Percentiles rank a stretch among this genome's conserved stretches.
Conservation (phyloP, 2,329 filamentous ascomycete species). For the Arthroderma uncinatum region DNA sequence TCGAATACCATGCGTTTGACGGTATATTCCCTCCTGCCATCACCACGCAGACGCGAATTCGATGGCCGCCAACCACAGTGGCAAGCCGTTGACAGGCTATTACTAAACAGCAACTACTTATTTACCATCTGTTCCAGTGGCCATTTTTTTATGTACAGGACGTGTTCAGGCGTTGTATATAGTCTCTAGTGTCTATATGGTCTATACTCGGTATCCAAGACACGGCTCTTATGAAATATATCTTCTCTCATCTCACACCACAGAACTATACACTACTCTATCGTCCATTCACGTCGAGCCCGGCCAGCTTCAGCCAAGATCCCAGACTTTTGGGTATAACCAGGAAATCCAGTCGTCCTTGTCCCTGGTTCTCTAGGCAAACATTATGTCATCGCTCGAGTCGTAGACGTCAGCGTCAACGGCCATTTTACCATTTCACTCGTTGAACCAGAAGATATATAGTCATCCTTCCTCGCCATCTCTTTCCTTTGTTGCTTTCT, state of each 20-base stretch:
- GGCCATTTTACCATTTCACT: neutral
- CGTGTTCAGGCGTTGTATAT: neutral
- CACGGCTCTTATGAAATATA: neutral
- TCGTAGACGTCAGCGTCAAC: neutral
- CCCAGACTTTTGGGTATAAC: neutral
- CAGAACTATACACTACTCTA: neutral
- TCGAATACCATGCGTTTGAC: neutral
- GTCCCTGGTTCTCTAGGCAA: neutral
- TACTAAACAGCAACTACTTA: neutral
- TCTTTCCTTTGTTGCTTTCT: neutral
- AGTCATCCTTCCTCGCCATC: neutral
- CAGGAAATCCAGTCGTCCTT: neutral
- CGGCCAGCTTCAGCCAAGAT: neutral
- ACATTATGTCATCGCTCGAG: neutral
- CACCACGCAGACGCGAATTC: neutral
- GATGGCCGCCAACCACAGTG: constrained; percentile 1
- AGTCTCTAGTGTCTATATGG: neutral
- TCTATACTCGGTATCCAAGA: neutral
- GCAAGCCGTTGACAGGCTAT: neutral
- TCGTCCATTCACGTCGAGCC: neutral
- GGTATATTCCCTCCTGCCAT: neutral
- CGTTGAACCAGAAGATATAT: neutral
- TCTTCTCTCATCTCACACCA: neutral
- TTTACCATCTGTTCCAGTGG: neutral
- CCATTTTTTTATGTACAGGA: neutral